Evolutionary conservation across 1,284 basidiomycete genomes (phyloP).

Genomic region (Phylloporus gajari): DNA sequence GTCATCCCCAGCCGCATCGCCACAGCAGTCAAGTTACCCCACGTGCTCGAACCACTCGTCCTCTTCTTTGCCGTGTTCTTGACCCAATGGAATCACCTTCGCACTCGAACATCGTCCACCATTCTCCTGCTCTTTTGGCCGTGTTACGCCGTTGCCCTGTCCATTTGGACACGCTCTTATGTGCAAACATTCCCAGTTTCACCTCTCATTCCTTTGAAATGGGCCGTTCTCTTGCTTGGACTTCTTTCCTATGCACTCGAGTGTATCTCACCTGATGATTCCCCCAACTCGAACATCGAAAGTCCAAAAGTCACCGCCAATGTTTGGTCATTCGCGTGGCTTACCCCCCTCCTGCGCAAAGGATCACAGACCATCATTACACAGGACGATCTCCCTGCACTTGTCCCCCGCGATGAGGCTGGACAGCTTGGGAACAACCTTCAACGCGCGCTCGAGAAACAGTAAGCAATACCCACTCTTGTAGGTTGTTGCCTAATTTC

Average conservation of each 20-base stretch:
- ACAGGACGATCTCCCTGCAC: conserved; percentile 79
- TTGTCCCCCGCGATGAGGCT: conserved; percentile 78
- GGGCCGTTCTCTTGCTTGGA: conserved; percentile 60
- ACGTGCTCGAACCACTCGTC: conserved; percentile 68
- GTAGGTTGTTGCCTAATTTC: not conserved
- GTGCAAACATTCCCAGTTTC: conserved; percentile 31
- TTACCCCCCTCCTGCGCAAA: conserved; percentile 81
- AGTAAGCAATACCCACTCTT: conserved; percentile 48
- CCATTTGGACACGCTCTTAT: conserved; percentile 73
- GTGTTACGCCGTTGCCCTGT: conserved; percentile 63
- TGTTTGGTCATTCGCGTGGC: conserved; percentile 86
- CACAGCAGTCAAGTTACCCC: conserved; percentile 60
- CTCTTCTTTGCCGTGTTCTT: conserved; percentile 58
- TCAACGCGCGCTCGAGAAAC: conserved; percentile 66
- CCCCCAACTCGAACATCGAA: conserved; percentile 64
- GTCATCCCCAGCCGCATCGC: conserved; percentile 45
- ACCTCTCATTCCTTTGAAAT: conserved; percentile 59
- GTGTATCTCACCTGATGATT: conserved; percentile 73
- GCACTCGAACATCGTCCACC: conserved; percentile 81
- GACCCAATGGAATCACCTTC: conserved; percentile 78
- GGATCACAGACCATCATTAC: conserved; percentile 74
- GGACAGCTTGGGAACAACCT: conserved; percentile 75
- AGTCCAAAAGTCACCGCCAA: conserved; percentile 86
- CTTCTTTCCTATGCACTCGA: conserved; percentile 74
- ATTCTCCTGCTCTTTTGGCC: conserved; percentile 89